Conservation (phyloP, 2,329 filamentous ascomycete species). For the Paecilomyces sp. region DNA sequence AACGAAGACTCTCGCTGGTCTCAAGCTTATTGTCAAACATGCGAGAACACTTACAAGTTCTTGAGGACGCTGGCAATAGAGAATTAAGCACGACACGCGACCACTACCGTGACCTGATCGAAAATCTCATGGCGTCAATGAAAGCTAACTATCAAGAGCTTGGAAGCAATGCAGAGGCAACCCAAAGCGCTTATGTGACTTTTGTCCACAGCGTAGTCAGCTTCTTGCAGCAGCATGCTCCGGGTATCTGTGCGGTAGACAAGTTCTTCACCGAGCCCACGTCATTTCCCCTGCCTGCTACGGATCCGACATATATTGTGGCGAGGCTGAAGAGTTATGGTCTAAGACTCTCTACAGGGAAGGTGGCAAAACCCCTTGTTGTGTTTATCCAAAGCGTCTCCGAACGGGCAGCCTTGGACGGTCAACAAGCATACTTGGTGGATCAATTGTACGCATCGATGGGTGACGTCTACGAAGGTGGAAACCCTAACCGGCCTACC, state of each 20-base stretch:
- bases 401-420: constrained; percentile 51
- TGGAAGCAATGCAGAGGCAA: constrained; percentile 23
- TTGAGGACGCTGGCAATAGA: constrained; percentile 23
- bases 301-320: constrained; percentile 57
- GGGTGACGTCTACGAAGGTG: constrained; percentile 35
- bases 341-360: constrained; percentile 43
- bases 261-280: constrained; percentile 55
- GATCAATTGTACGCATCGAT: constrained; percentile 48
- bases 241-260: constrained; percentile 48
- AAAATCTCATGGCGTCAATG: constrained; percentile 54
- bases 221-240: constrained; percentile 54
- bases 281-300: constrained; percentile 52
- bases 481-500: constrained; percentile 32
- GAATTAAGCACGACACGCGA: constrained; percentile 30
- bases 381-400: constrained; percentile 54
- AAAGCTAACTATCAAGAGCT: constrained; percentile 54
- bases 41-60: constrained; percentile 40
- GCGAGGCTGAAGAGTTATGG: constrained; percentile 54
- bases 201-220: constrained; percentile 56
- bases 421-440: constrained; percentile 50
- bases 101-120: constrained; percentile 46
- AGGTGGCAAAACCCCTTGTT: constrained; percentile 47
- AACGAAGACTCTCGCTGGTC: constrained; percentile 49
- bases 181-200: constrained; percentile 49
- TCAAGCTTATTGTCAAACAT: constrained; percentile 54